A percentile compares a stretch with the other conserved stretches of the same genome.
phyloP scores from a whole-genome alignment of 2,329 filamentous ascomycete species.

The Hortaea werneckii region DNA sequence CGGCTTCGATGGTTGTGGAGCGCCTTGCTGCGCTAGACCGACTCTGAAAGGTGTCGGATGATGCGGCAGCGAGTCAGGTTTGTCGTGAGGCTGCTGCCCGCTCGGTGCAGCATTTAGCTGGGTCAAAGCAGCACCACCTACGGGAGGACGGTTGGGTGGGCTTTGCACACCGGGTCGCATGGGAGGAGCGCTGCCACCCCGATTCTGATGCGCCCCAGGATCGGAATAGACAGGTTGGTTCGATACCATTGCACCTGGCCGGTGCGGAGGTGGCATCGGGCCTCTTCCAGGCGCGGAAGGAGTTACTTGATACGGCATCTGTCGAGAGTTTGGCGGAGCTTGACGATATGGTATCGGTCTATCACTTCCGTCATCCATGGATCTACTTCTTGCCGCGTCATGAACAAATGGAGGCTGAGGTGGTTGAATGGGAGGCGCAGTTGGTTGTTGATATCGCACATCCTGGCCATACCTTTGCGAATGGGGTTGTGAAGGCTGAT shows the following conservation, averaged over 20 bases:
- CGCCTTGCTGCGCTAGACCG: constrained; percentile 34
- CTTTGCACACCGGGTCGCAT: constrained; percentile 9
- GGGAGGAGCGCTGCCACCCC: constrained; percentile 13
- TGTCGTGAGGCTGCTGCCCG: constrained; percentile 19
- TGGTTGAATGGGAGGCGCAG: constrained; percentile 9
- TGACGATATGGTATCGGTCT: constrained; percentile 15
- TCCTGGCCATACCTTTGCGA: no score
- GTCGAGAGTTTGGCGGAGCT: constrained; percentile 8
- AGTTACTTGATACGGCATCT: no score
- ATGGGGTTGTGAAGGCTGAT: not conserved
- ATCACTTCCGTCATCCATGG: constrained; percentile 19
- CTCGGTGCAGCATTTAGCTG: constrained; percentile 16
- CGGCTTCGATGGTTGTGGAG: constrained; percentile 33
- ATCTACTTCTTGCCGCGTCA: constrained; percentile 13
- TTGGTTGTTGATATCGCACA: not conserved
- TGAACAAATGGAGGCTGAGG: constrained; percentile 16
- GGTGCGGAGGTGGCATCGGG: constrained; percentile 6
- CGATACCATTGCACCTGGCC: constrained; percentile 1
- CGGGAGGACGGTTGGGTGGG: constrained; percentile 20
- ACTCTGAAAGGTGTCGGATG: constrained; percentile 47
- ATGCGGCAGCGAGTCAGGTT: constrained; percentile 46
- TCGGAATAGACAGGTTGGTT: constrained; percentile 16
- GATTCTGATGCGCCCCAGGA: constrained; percentile 10
- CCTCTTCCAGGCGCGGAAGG: not conserved
- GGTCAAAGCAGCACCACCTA: constrained; percentile 15